phyloP scores from a whole-genome alignment of 1,284 basidiomycete genomes.

The Rugiboletus extremiorientalis region DNA sequence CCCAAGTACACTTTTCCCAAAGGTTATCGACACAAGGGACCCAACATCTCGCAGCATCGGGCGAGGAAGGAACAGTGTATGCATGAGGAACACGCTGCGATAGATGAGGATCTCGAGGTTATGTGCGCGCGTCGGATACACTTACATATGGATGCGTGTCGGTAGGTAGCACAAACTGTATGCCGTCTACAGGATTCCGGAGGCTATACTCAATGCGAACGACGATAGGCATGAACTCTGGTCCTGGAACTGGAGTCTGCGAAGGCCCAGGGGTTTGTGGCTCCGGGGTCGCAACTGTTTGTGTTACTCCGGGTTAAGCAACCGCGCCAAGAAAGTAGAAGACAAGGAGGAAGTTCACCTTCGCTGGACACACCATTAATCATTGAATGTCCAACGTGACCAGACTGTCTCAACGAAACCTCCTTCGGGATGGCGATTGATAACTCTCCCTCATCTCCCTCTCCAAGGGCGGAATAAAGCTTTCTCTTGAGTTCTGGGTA shows the following conservation, averaged over 20 bases:
- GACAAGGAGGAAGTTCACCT: constrained; percentile 36
- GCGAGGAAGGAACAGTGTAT: constrained; percentile 86
- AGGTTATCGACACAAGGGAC: constrained; percentile 94
- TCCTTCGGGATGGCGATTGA: constrained; percentile 88
- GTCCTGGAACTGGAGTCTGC: constrained; percentile 43
- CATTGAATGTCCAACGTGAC: constrained; percentile 44
- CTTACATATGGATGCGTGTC: constrained; percentile 84
- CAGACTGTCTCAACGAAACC: constrained; percentile 66
- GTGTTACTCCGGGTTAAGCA: constrained; percentile 8
- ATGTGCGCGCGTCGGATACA: constrained; percentile 18
- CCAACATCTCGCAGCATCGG: constrained; percentile 94
- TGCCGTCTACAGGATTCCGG: constrained; percentile 79
- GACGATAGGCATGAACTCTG: constrained; percentile 77
- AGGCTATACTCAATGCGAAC: constrained; percentile 82
- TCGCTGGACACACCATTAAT: constrained; percentile 44
- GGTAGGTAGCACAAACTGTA: constrained; percentile 82
- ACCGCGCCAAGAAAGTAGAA: neutral
- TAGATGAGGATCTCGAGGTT: constrained; percentile 24
- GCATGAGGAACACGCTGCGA: constrained; percentile 87
- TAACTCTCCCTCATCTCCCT: constrained; percentile 92
- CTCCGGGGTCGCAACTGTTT: constrained; percentile 70
- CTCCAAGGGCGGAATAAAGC: constrained; percentile 86
- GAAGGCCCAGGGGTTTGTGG: constrained; percentile 65
- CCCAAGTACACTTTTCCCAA: constrained; percentile 99
- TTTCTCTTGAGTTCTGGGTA: constrained; percentile 95